Conservation (phyloP, 768 basidiomycete species). For the Tylopilus subfusipes region DNA sequence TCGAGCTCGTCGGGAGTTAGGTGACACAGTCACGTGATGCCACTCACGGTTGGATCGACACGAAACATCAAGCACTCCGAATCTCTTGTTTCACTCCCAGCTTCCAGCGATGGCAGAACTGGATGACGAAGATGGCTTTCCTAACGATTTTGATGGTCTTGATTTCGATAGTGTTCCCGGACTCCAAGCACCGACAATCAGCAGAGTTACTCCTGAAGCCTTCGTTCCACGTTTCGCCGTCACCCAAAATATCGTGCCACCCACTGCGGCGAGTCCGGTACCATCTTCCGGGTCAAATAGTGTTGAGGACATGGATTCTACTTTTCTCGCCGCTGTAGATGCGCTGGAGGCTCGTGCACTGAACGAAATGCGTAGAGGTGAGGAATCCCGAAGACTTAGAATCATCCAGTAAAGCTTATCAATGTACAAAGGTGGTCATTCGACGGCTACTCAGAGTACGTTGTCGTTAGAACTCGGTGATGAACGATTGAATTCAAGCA, state of each 20-base stretch:
- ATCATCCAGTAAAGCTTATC: background rate
- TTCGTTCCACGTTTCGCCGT: background rate
- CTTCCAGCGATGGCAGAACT: constrained; percentile 22
- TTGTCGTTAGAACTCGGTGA: background rate
- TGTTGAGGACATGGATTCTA: constrained; percentile 21
- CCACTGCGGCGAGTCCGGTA: constrained; percentile 11
- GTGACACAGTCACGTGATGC: constrained; percentile 7
- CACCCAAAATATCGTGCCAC: background rate
- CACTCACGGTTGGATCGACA: background rate
- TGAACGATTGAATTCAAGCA: background rate
- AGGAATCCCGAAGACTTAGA: background rate
- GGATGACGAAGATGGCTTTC: constrained; percentile 48
- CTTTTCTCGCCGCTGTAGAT: constrained; percentile 40
- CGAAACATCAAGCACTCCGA: background rate
- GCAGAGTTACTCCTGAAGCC: background rate
- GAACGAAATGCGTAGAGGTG: constrained; percentile 7
- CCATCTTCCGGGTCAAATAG: constrained; percentile 2
- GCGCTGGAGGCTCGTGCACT: constrained; percentile 40
- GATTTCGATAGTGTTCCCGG: constrained; percentile 41
- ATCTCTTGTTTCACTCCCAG: background rate
- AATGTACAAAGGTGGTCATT: constrained; percentile 6
- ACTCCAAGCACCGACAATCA: constrained; percentile 20
- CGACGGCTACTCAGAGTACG: constrained; percentile 5
- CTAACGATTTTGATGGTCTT: constrained; percentile 51
- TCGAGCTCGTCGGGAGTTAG: too few relatives aligned